Evolutionary conservation across 129 eudicot genomes (phyloP).

Genomic region (Escallonia rubra): DNA sequence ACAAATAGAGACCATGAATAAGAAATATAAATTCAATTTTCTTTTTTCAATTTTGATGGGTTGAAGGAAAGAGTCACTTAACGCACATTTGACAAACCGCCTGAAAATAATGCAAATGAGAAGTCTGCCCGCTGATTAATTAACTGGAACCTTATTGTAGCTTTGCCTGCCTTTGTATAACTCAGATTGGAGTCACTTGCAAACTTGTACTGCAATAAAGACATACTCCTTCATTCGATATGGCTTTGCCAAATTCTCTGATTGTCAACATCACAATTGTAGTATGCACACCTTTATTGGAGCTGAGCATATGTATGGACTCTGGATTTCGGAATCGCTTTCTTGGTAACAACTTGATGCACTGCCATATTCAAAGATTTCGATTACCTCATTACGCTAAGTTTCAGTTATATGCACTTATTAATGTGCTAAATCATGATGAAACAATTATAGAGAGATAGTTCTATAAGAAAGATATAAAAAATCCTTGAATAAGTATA

Average conservation of each 20-base stretch:
- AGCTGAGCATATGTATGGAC: constrained; percentile 77
- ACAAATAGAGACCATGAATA: neutral
- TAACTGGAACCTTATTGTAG: constrained; percentile 54
- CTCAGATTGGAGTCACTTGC: constrained; percentile 54
- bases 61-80: constrained; percentile 7
- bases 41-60: neutral
- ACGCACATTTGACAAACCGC: constrained; percentile 73
- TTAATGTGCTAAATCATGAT: neutral
- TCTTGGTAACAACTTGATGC: constrained; percentile 55
- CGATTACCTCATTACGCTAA: neutral
- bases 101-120: constrained; percentile 77
- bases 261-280: neutral
- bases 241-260: neutral
- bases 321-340: constrained; percentile 39
- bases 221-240: neutral
- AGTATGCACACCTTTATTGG: constrained; percentile 67
- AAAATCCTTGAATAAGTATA: too few species aligned
- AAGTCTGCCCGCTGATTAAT: constrained; percentile 95
- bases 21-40: neutral
- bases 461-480: too few species aligned
- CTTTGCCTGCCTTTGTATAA: constrained; percentile 60
- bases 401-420: neutral
- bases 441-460: too few species aligned
- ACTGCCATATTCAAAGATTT: constrained; percentile 31
- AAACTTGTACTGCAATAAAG: constrained; percentile 56